Conservation (phyloP, 768 basidiomycete species). For the Panus rudis region DNA sequence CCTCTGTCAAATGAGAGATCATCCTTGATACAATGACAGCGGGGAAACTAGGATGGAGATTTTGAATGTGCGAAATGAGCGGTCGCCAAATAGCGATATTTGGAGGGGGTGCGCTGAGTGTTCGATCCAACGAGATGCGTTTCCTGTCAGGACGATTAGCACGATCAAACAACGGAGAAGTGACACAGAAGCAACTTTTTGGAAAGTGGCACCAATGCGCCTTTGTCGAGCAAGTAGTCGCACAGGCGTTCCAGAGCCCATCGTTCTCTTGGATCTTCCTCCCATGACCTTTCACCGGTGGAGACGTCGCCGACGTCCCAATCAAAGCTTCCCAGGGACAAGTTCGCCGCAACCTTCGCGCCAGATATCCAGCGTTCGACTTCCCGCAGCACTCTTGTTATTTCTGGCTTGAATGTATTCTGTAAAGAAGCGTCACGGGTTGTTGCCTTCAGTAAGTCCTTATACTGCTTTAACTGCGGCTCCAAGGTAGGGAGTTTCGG, state of each 20-base stretch:
- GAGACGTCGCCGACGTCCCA: slow-evolving; percentile 32
- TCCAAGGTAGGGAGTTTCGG: slow-evolving; percentile 45
- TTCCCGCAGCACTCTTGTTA: slow-evolving; percentile 46
- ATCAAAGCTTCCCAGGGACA: slow-evolving; percentile 37
- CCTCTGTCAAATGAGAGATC: slow-evolving; percentile 29
- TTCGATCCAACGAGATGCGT: slow-evolving; percentile 40
- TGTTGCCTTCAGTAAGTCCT: slow-evolving; percentile 53
- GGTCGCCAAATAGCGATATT: slow-evolving; percentile 54
- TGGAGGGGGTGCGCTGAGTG: slow-evolving; percentile 45
- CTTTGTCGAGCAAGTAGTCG: slow-evolving; percentile 59
- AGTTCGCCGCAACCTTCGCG: slow-evolving; percentile 53
- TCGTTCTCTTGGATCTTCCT: slow-evolving; percentile 47
- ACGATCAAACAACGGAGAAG: neutral
- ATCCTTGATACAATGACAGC: slow-evolving; percentile 41
- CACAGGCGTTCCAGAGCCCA: slow-evolving; percentile 68
- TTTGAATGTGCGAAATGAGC: slow-evolving; percentile 49
- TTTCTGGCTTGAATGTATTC: slow-evolving; percentile 41
- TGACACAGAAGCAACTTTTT: slow-evolving; percentile 55
- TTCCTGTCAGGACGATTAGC: slow-evolving; percentile 20
- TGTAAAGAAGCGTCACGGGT: slow-evolving; percentile 60
- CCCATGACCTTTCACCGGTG: slow-evolving; percentile 24
- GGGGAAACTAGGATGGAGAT: slow-evolving; percentile 50
- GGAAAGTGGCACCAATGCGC: slow-evolving; percentile 74
- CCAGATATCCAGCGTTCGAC: slow-evolving; percentile 79
- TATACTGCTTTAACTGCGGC: slow-evolving; percentile 72